Evolutionary conservation across 176 grass and related monocot species (phyloP), one percentile per base, ranked within the genome.

Genomic region (Zizania latifolia): DNA sequence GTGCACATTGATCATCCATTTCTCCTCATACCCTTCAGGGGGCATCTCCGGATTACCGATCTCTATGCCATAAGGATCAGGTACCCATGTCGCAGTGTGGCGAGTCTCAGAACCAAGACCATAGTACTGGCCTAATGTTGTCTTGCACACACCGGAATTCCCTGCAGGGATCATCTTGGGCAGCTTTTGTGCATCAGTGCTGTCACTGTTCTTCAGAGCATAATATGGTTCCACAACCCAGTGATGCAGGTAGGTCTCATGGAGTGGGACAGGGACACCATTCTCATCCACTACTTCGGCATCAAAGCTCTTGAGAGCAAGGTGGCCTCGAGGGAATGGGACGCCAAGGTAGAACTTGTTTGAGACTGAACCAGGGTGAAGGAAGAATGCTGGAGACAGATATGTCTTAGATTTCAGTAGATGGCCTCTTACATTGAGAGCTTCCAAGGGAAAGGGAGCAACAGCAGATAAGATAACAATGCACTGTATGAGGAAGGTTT

Each of bases 161-260:
- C 70, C n/a, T 0, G 26, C 40, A 61, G 10, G 27, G 37, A 89
- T 66, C 1, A 45, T 53, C 40, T 77, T 79, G 2, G 89, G 76
- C 15, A 57, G n/a, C 2, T 75, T 58, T 1, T 40, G 12, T 0
- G 15, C 13, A 17, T 70, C 65, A 0, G 36, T 2, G 2, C 68
- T 44, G 4, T 19, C 29, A 40, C 0, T n/a, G 19, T 44, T 72
- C 33, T 50, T 72, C 0, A 36, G 0, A 24, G 63, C 82, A 8
- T 78, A 83, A 53, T 87, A 93, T 71, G 88, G 85, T 2, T 46
- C 70, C 22, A 87, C 71, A n/a, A 87, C 13, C 94, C 94, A 97
- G 74, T 97, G 94, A 72, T 97, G 94, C 38, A 97, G 84, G 57
- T 97, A 97, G 5, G 91, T 89, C 86, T 97, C 94, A 31, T 87